A percentile compares a stretch with the other conserved stretches of the same genome.
Conservation (phyloP, 352 stramenopile species). For the Phytopythium ostracodes region DNA sequence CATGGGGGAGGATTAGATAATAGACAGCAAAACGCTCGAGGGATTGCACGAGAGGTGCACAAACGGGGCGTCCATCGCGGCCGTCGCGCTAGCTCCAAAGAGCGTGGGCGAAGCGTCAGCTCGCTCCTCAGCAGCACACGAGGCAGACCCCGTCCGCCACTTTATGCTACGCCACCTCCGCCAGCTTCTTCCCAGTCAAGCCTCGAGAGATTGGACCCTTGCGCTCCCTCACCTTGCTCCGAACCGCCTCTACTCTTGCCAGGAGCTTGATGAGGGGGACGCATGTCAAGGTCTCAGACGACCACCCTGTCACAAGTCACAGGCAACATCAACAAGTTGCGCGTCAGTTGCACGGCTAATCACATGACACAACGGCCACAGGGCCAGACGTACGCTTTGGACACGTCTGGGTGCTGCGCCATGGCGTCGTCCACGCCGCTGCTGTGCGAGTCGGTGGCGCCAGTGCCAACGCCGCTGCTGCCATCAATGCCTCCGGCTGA, state of each 20-base stretch:
- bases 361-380: neutral
- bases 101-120: no score
- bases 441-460: neutral
- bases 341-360: neutral
- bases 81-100: no score
- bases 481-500: neutral
- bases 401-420: slow-evolving; percentile 1
- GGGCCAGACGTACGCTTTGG: neutral
- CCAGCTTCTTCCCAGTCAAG: neutral
- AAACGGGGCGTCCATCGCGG: neutral
- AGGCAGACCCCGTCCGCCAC: neutral
- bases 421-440: neutral
- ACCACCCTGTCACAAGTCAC: neutral
- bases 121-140: no score
- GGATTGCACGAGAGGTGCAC: neutral
- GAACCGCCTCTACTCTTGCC: neutral
- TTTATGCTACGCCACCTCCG: neutral
- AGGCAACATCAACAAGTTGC: neutral
- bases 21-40: slow-evolving; percentile 1
- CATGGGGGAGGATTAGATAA: slow-evolving; percentile 3
- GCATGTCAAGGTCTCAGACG: neutral
- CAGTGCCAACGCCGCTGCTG: neutral
- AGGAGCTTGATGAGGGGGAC: neutral
- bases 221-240: neutral
- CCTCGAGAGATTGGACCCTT: neutral